phyloP scores from a whole-genome alignment of 495 filamentous ascomycete species.

The Trichoderma gamsii region DNA sequence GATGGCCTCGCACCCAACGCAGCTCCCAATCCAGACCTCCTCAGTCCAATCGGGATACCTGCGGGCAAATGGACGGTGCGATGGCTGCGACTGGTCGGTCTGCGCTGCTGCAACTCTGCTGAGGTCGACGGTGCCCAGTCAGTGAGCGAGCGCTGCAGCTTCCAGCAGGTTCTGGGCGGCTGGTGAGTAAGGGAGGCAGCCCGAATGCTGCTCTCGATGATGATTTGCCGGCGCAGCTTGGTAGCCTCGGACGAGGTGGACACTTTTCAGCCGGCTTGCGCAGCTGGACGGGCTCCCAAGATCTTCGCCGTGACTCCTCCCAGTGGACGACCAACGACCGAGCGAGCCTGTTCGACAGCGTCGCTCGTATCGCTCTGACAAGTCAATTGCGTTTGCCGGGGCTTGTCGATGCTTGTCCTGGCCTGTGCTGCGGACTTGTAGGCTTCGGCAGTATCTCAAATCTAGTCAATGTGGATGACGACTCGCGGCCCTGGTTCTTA shows the following conservation, averaged over 20 bases:
- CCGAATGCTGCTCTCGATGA: background rate
- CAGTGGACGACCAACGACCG: slow-evolving; percentile 9
- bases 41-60: no score
- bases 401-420: background rate
- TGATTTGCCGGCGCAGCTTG: background rate
- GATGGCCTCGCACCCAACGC: background rate
- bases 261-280: slow-evolving; percentile 7
- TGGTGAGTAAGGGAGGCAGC: background rate
- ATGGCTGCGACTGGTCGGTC: background rate
- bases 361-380: slow-evolving; percentile 1
- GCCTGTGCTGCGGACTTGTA: background rate
- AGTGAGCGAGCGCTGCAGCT: background rate
- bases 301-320: background rate
- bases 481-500: background rate
- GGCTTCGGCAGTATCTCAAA: background rate
- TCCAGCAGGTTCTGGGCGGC: background rate
- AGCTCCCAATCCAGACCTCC: no score
- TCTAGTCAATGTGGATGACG: background rate
- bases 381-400: background rate
- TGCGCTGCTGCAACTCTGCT: no score
- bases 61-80: no score
- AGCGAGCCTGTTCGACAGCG: slow-evolving; percentile 1
- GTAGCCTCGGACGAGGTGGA: background rate
- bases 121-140: background rate
- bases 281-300: background rate